Percentiles rank a stretch among this genome's conserved stretches.
These are phyloP conservation scores for Calonectria pseudoreteaudii DNA, from an alignment of 2,329 filamentous ascomycete species.

Conservation along the genomic window DNA sequence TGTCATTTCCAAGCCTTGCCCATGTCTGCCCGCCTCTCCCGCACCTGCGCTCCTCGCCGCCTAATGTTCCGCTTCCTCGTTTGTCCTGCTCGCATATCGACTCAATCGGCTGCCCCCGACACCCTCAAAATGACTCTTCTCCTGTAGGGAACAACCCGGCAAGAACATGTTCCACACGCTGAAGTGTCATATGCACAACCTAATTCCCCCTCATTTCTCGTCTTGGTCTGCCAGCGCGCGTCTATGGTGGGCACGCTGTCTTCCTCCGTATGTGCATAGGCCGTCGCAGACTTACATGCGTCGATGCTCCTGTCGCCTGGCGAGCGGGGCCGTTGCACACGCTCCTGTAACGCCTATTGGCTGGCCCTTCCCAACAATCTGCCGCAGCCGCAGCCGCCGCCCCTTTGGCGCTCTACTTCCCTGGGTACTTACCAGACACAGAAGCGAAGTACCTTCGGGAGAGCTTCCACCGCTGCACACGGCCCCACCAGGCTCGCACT, in stretches of 20 bases:
- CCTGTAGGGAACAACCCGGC: constrained; percentile 21
- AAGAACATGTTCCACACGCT: constrained; percentile 19
- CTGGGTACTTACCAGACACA: neutral
- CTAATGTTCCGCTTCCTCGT: constrained; percentile 3
- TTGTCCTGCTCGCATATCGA: neutral
- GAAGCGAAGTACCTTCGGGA: constrained; percentile 11
- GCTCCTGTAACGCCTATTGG: constrained; percentile 4
- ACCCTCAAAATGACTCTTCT: neutral
- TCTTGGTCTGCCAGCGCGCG: neutral
- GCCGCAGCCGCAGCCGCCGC: constrained; percentile 14
- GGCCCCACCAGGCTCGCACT: neutral
- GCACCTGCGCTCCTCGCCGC: neutral
- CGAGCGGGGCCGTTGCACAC: constrained; percentile 18
- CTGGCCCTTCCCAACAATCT: neutral
- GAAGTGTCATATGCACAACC: constrained; percentile 19
- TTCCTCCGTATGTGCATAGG: constrained; percentile 14
- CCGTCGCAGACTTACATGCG: constrained; percentile 21
- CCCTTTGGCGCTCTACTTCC: neutral
- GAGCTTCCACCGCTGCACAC: constrained; percentile 1
- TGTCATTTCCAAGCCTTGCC: constrained; percentile 14
- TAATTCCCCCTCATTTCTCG: constrained; percentile 9
- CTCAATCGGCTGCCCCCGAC: constrained; percentile 11
- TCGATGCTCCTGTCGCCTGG: constrained; percentile 14
- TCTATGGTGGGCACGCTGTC: constrained; percentile 1
- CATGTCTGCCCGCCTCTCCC: neutral